Conservation (phyloP, 2,329 filamentous ascomycete genomes). For the Aspergillus luchuensis region DNA sequence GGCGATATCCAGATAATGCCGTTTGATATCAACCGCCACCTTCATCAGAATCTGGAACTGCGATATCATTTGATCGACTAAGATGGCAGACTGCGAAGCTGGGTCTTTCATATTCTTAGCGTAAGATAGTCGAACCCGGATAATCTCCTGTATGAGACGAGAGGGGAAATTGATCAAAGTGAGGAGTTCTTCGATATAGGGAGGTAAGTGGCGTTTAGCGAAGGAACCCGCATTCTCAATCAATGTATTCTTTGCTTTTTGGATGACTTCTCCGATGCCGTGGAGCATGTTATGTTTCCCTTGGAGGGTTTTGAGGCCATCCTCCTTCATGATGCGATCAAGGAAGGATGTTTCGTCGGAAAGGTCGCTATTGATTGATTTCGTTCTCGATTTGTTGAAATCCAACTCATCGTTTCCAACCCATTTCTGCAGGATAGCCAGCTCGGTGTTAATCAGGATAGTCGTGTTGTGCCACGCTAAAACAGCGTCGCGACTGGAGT, state of each 20-base stretch:
- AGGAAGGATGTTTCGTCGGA: slow-evolving; percentile 91
- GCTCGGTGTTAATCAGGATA: slow-evolving; percentile 90
- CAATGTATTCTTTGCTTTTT: slow-evolving; percentile 88
- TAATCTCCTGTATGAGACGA: slow-evolving; percentile 93
- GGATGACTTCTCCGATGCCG: slow-evolving; percentile 81
- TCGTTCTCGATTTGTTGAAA: slow-evolving; percentile 74
- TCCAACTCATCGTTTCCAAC: slow-evolving; percentile 95
- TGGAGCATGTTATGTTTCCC: slow-evolving; percentile 79
- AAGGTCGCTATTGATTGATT: slow-evolving; percentile 70
- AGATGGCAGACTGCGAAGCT: slow-evolving; percentile 85
- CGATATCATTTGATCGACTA: slow-evolving; percentile 96
- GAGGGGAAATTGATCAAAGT: slow-evolving; percentile 97
- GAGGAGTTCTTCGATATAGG: slow-evolving; percentile 93
- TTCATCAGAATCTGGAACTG: slow-evolving; percentile 94
- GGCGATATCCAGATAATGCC: slow-evolving; percentile 80
- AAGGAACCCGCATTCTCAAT: slow-evolving; percentile 85
- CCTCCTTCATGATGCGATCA: slow-evolving; percentile 92
- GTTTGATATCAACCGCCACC: slow-evolving; percentile 89
- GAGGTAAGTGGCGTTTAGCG: slow-evolving; percentile 83
- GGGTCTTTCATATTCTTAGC: slow-evolving; percentile 95
- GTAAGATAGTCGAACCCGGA: slow-evolving; percentile 85
- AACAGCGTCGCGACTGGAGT: slow-evolving; percentile 82
- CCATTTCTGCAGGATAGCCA: slow-evolving; percentile 90
- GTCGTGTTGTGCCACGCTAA: slow-evolving; percentile 98
- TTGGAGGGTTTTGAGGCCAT: slow-evolving; percentile 88